Evolutionary conservation across 495 filamentous ascomycete genomes (phyloP), one percentile per base, ranked within the genome.

Genomic region (Jackrogersella minutella): DNA sequence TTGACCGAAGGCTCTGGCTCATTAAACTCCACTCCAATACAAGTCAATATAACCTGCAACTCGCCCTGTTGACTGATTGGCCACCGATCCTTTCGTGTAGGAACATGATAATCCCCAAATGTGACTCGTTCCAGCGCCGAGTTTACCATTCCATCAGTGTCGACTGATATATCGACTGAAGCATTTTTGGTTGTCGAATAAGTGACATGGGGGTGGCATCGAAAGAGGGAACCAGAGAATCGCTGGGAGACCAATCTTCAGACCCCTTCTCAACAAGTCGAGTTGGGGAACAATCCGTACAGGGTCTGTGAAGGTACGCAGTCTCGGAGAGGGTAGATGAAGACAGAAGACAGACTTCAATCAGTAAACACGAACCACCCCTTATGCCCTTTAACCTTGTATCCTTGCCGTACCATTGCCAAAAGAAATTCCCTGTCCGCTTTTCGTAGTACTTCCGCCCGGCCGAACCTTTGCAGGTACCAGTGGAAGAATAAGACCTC

Each of bases 401-500:
- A 50, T 56, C 60, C 41, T 60, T 64, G 46, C 66, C 72, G 53
- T 60, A 51, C 59, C 59, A 19, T 62, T 69, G 53, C 60, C 62
- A 43, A 47, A 53, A 50, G n/a, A 58, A 37, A 30, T 65, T 62
- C 47, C 69, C 51, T 37, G 39, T 58, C 43, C 49, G 58, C 41
- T 56, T 56, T 65, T 64, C 31, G 36, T 49, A 17, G 16, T 72
- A 19, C 43, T 64, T 49, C 63, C 40, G 24, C 68, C 67, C 60
- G 57, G 53, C 59, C 63, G 34, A 55, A 54, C 64, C 68, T 69
- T 74, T 33, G 55, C 65, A 74, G 66, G 66, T 64, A 37, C 26
- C 31, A 57, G 51, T 56, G 53, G 49, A 50, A 58, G 52, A 68
- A 40, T 36, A 51, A 63, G 53, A 64, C 50, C 44, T 34, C 62